Base-by-base conservation (phyloP, 176 grass and related monocot genomes). In the Typha latifolia region DNA sequence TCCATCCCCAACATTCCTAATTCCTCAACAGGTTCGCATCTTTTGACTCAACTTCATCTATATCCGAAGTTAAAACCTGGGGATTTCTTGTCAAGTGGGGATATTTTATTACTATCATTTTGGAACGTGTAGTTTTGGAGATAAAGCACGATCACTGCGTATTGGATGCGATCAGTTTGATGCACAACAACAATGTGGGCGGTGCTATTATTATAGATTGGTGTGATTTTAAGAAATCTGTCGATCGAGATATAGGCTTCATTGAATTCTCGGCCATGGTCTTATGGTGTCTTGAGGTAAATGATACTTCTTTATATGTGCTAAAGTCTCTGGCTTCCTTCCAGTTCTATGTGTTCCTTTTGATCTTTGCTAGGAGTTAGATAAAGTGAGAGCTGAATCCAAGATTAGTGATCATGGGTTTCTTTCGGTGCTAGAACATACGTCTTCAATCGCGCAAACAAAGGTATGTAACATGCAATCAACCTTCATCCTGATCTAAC, bases 241-340 rank as follows among this genome's bases (percentile, higher is more conserved):
- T 89, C 34, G 78, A 89, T 49, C 81, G 86, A 34, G 74, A 84
- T 57, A 78, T 89, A 12, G 81, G 86, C 10, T 81, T 84, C 29
- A 61, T 89, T 1, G 78, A 84, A 50, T 71, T 84, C 6, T 72
- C 74, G 1, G 71, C 70, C 66, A 71, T 89, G 22, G 49, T 84
- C 20, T 26, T 89, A 3, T 89, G 78, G 86, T 61, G 62, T 4
- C 48, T 89, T 62, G 66, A 89, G 74, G 86, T 81, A 66, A 74
- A 19, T 55, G 51, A 29, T 21, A 21, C 53, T 21, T 22, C 53
- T 59, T 59, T 22, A 12, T 19, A 43, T 43, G 0, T 43, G 0
- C 37, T 43, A 43, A 43, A 12, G 14, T 5, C 22, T 49, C 19
- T 5, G 1, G 49, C 14, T 67, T 2, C 34, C 4, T 24, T 20